Conservation (phyloP, 495 filamentous ascomycete genomes). For the Halenospora varia region DNA sequence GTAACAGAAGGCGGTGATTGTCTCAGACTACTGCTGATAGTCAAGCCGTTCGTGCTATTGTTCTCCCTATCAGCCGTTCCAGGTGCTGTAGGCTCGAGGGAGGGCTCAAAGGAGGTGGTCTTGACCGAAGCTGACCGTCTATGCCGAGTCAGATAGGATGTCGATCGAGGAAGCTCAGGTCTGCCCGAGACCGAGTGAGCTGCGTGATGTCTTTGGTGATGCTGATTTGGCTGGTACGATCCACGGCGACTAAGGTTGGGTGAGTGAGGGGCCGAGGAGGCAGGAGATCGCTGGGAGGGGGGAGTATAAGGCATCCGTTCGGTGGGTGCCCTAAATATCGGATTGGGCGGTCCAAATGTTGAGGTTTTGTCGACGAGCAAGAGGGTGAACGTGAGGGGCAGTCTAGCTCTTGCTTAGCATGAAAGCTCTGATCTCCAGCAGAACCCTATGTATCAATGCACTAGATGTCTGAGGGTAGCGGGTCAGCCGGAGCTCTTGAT, state of each 20-base stretch:
- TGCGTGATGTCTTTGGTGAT: constrained; percentile 31
- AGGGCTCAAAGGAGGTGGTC: constrained; percentile 26
- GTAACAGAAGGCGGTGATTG: constrained; percentile 77
- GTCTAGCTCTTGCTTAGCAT: constrained; percentile 15
- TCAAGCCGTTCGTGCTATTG: constrained; percentile 30
- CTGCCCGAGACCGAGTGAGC: constrained; percentile 37
- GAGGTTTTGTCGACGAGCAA: no score
- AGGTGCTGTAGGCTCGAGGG: constrained; percentile 35
- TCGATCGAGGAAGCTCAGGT: constrained; percentile 63
- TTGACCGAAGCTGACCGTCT: constrained; percentile 33
- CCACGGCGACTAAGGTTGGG: constrained; percentile 55
- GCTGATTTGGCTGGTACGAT: constrained; percentile 39
- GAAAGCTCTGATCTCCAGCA: constrained; percentile 7
- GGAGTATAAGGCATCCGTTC: constrained; percentile 89
- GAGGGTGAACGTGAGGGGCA: no score
- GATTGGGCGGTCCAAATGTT: no score
- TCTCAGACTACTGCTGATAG: constrained; percentile 52
- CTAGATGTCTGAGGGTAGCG: constrained; percentile 6
- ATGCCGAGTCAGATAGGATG: constrained; percentile 66
- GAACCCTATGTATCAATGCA: not conserved
- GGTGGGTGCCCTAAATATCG: not conserved
- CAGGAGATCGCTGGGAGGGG: constrained; percentile 75
- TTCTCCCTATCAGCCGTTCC: constrained; percentile 48
- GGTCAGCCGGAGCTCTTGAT: constrained; percentile 6
- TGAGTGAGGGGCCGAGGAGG: constrained; percentile 61